These are phyloP conservation scores for Cochlearia excelsa DNA, from an alignment of 345 rosid genomes.

Conservation along the genomic window DNA sequence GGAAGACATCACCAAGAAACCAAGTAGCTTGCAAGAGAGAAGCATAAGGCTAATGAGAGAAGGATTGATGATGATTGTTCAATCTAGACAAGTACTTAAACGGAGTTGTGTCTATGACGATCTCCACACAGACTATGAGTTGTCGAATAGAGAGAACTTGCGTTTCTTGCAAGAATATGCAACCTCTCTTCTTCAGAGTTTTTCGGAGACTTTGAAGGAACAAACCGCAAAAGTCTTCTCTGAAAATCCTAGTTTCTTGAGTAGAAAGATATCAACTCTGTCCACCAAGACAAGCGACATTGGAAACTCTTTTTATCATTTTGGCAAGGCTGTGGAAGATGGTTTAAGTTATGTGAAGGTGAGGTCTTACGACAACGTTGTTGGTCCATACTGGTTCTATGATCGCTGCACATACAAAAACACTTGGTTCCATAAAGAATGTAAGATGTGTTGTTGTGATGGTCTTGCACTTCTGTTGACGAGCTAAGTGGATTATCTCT, in stretches of 20 bases:
- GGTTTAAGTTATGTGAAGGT: constrained; percentile 24
- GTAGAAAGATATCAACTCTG: neutral
- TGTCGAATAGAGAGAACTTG: constrained; percentile 20
- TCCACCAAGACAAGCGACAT: constrained; percentile 1
- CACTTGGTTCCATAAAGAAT: constrained; percentile 4
- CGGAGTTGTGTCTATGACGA: constrained; percentile 25
- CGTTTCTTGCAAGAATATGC: constrained; percentile 7
- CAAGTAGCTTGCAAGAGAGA: neutral
- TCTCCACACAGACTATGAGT: constrained; percentile 2
- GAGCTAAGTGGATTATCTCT: constrained; percentile 15
- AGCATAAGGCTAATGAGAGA: neutral
- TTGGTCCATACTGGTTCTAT: constrained; percentile 11
- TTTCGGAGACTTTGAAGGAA: constrained; percentile 4
- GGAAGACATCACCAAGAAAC: neutral
- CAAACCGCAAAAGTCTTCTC: neutral
- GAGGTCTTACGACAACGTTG: constrained; percentile 9
- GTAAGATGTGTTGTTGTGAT: constrained; percentile 31
- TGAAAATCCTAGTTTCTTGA: neutral
- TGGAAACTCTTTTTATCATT: constrained; percentile 25
- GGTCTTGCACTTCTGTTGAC: neutral
- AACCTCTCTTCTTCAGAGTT: neutral
- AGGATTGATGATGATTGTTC: constrained; percentile 22
- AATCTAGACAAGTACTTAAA: constrained; percentile 23
- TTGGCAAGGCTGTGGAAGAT: constrained; percentile 18
- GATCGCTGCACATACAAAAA: constrained; percentile 28